These are phyloP conservation scores for Tulasnella sp. DNA, from an alignment of 768 basidiomycete genomes.

Conservation along the genomic window DNA sequence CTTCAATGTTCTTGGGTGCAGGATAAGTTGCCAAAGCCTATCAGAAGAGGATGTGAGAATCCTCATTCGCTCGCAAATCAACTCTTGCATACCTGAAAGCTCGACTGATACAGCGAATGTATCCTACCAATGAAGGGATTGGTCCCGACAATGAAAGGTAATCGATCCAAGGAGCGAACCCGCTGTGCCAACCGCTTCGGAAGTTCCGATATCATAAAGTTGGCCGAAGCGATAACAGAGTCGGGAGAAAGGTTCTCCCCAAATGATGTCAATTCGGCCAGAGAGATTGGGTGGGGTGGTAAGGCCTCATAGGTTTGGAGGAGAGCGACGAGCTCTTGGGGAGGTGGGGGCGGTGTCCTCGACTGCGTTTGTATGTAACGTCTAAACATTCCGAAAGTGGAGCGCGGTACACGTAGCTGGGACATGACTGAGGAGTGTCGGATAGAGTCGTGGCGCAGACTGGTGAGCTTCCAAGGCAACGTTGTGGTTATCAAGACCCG, in stretches of 20 bases:
- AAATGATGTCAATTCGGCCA: conserved; percentile 60
- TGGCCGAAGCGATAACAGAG: conserved; percentile 61
- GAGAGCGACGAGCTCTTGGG: conserved; percentile 43
- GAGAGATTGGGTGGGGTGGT: conserved; percentile 54
- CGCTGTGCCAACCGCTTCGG: conserved; percentile 65
- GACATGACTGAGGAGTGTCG: too few relatives aligned
- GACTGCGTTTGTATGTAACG: too few relatives aligned
- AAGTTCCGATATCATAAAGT: conserved; percentile 57
- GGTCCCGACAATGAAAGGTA: conserved; percentile 81
- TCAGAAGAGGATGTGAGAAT: background rate
- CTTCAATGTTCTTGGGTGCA: conserved; percentile 47
- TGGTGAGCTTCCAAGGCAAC: too few relatives aligned
- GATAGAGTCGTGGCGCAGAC: too few relatives aligned
- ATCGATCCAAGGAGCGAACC: conserved; percentile 55
- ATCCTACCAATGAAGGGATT: conserved; percentile 74
- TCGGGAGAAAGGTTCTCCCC: conserved; percentile 58
- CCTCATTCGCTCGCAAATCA: background rate
- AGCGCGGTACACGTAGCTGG: too few relatives aligned
- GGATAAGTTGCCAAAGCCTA: conserved; percentile 52
- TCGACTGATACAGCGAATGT: conserved; percentile 52
- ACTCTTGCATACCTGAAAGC: conserved; percentile 35
- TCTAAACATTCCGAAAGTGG: too few relatives aligned
- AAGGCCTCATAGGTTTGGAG: conserved; percentile 51
- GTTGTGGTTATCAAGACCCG: too few relatives aligned
- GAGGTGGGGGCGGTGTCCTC: conserved; percentile 19